phyloP scores from a whole-genome alignment of 2,329 filamentous ascomycete species.

The Dactylonectria macrodidyma region DNA sequence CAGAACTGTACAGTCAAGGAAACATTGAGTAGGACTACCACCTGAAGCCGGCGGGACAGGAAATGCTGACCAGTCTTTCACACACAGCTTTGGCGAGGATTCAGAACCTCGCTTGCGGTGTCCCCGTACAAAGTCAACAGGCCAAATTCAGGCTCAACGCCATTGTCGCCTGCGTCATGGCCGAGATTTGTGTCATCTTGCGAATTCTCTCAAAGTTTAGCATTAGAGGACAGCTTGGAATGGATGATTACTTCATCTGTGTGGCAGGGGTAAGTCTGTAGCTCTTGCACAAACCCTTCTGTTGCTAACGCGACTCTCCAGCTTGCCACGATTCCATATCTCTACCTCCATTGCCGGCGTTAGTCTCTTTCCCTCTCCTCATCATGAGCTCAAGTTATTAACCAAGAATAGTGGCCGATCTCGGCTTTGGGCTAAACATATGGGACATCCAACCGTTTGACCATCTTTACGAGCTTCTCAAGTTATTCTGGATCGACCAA shows the following conservation, averaged over 20 bases:
- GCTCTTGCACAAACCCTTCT: background rate
- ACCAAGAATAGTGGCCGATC: conserved; percentile 30
- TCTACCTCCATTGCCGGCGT: conserved; percentile 34
- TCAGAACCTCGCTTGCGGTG: conserved; percentile 32
- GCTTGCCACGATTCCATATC: conserved; percentile 37
- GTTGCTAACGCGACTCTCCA: background rate
- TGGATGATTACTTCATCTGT: conserved; percentile 35
- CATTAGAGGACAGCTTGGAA: conserved; percentile 31
- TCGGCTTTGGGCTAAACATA: conserved; percentile 37
- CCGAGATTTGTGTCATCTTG: conserved; percentile 31
- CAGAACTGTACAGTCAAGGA: conserved; percentile 37
- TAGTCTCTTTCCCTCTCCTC: background rate
- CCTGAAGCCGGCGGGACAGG: background rate
- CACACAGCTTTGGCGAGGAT: conserved; percentile 27
- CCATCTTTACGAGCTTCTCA: conserved; percentile 34
- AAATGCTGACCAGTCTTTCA: background rate
- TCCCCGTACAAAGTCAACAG: conserved; percentile 35
- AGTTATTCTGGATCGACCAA: conserved; percentile 41
- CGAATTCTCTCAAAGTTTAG: conserved; percentile 34
- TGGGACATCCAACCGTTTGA: conserved; percentile 37
- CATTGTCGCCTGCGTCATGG: conserved; percentile 32
- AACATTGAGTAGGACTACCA: conserved; percentile 27
- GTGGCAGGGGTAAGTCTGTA: conserved; percentile 32
- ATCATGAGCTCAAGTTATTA: background rate
- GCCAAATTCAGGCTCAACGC: conserved; percentile 35